Conservation (phyloP, 2,329 filamentous ascomycete species). For the Fonsecaea pedrosoi region DNA sequence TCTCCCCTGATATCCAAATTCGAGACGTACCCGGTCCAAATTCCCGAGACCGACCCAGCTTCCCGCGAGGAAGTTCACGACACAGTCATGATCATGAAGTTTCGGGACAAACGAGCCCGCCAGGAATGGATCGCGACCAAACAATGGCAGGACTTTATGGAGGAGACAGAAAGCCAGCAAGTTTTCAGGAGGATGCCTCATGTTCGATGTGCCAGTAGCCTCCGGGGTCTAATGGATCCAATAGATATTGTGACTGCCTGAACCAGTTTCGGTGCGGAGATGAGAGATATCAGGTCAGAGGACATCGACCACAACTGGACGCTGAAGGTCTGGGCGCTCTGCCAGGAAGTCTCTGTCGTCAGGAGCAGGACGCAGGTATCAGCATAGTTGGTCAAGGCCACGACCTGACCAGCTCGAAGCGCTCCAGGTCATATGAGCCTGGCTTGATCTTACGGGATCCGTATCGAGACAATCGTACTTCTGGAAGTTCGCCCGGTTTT, state of each 20-base stretch:
- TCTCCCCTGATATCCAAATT: constrained; percentile 41
- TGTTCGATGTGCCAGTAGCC: constrained; percentile 43
- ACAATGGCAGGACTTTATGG: constrained; percentile 43
- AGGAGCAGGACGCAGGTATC: neutral
- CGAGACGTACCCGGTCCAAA: constrained; percentile 41
- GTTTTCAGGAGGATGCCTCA: constrained; percentile 42
- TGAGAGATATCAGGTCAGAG: neutral
- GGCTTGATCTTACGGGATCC: neutral
- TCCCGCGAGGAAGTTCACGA: constrained; percentile 41
- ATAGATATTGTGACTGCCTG: constrained; percentile 39
- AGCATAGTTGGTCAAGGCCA: neutral
- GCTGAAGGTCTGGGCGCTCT: neutral
- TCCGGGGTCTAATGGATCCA: constrained; percentile 41
- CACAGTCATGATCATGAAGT: constrained; percentile 41
- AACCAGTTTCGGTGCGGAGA: neutral
- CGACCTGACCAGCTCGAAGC: neutral
- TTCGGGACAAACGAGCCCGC: constrained; percentile 39
- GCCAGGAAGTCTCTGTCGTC: neutral
- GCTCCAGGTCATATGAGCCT: neutral
- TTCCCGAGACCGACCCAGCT: constrained; percentile 33
- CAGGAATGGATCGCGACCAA: constrained; percentile 40
- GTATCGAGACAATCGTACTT: neutral
- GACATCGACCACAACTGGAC: neutral
- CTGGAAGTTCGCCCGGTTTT: neutral
- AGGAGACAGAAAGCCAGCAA: constrained; percentile 38